phyloP scores from a whole-genome alignment of 768 basidiomycete genomes.

The Pisolithus orientalis region DNA sequence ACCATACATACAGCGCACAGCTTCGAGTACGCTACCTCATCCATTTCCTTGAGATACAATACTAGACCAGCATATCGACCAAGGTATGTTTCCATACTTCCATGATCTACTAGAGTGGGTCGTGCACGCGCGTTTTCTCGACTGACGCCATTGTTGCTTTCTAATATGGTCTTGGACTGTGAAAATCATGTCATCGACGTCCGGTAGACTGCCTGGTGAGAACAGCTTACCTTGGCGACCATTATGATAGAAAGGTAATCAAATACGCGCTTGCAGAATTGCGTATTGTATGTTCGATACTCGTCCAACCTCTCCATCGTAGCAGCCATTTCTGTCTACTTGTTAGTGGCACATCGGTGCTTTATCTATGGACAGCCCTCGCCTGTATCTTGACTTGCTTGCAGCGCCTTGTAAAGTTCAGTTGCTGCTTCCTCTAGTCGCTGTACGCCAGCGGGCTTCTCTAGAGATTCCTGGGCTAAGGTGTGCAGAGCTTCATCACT shows the following conservation, averaged over 20 bases:
- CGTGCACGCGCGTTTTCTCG: slow-evolving; percentile 36
- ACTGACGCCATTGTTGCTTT: slow-evolving; percentile 54
- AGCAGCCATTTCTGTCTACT: slow-evolving; percentile 79
- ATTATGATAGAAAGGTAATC: slow-evolving; percentile 92
- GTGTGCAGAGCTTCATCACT: slow-evolving; percentile 64
- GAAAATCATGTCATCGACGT: slow-evolving; percentile 5
- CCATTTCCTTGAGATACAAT: slow-evolving; percentile 95
- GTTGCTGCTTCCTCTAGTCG: slow-evolving; percentile 77
- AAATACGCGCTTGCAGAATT: slow-evolving; percentile 88
- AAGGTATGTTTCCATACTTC: slow-evolving; percentile 72
- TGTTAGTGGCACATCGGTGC: not conserved
- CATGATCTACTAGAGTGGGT: slow-evolving; percentile 55
- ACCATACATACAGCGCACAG: slow-evolving; percentile 71
- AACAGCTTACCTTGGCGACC: slow-evolving; percentile 67
- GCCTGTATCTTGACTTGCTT: slow-evolving; percentile 88
- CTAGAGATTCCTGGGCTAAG: slow-evolving; percentile 85
- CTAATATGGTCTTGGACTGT: slow-evolving; percentile 64
- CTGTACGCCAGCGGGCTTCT: slow-evolving; percentile 69
- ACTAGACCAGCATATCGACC: slow-evolving; percentile 86
- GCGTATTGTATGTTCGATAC: slow-evolving; percentile 81
- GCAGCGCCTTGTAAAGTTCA: slow-evolving; percentile 91
- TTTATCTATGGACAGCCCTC: not conserved
- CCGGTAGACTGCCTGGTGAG: not conserved
- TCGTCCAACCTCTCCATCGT: slow-evolving; percentile 91
- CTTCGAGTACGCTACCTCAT: slow-evolving; percentile 80